Conservation (phyloP, 2,329 filamentous ascomycete species). For the Penicillium vulpinum region DNA sequence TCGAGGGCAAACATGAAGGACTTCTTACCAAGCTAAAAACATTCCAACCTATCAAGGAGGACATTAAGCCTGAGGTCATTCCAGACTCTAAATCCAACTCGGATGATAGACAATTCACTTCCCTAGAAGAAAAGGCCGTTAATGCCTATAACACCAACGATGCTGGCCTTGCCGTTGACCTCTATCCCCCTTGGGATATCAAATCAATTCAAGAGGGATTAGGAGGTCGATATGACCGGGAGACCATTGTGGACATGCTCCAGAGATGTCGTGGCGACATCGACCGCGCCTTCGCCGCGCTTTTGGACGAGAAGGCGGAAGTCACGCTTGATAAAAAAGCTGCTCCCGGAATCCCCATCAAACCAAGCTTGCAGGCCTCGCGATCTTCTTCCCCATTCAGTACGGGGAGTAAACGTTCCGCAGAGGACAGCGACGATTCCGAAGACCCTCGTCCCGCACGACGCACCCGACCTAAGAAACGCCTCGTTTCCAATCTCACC, state of each 20-base stretch:
- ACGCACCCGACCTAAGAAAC: slow-evolving; percentile 31
- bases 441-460: slow-evolving; percentile 36
- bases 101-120: too few relatives aligned
- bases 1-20: slow-evolving; percentile 60
- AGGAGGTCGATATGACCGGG: slow-evolving; percentile 52
- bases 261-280: slow-evolving; percentile 56
- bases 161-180: slow-evolving; percentile 31
- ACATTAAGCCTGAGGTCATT: slow-evolving; percentile 16
- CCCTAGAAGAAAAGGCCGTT: not conserved
- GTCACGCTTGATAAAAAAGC: slow-evolving; percentile 23
- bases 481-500: slow-evolving; percentile 39
- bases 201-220: slow-evolving; percentile 54
- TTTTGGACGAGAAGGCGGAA: slow-evolving; percentile 50
- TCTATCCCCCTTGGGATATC: slow-evolving; percentile 57
- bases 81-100: not conserved
- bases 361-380: slow-evolving; percentile 38
- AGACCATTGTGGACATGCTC: slow-evolving; percentile 54
- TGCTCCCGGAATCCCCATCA: slow-evolving; percentile 28
- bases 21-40: slow-evolving; percentile 42
- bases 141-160: slow-evolving; percentile 6
- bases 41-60: slow-evolving; percentile 30
- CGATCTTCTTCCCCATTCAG: slow-evolving; percentile 45
- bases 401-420: slow-evolving; percentile 44
- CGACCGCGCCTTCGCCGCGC: slow-evolving; percentile 52
- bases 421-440: slow-evolving; percentile 41